Evolutionary conservation across 1,284 basidiomycete genomes (phyloP).

Genomic region (Ustilago vetiveriae): DNA sequence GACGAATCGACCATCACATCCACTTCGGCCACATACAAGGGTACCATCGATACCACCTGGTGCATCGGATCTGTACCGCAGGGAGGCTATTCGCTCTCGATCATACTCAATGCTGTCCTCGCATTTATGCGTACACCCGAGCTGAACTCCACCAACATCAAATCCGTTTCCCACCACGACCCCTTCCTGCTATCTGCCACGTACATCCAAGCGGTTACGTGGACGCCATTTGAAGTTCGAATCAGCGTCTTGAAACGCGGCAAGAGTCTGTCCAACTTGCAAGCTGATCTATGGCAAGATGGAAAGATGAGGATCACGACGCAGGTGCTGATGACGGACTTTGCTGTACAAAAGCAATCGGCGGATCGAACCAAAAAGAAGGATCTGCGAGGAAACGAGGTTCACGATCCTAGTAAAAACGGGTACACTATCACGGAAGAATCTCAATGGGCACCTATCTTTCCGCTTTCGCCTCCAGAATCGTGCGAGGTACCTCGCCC

Average conservation of each 20-base stretch:
- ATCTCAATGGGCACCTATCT: slow-evolving; percentile 25
- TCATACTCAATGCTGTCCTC: slow-evolving; percentile 44
- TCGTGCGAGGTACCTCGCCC: not conserved
- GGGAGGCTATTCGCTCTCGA: slow-evolving; percentile 45
- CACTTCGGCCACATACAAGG: slow-evolving; percentile 16
- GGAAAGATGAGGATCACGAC: slow-evolving; percentile 21
- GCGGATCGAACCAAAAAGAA: slow-evolving; percentile 9
- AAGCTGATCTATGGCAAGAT: slow-evolving; percentile 40
- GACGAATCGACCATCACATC: slow-evolving; percentile 19
- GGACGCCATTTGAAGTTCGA: slow-evolving; percentile 8
- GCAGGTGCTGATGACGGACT: slow-evolving; percentile 42
- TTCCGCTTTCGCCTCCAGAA: slow-evolving; percentile 15
- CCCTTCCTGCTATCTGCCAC: slow-evolving; percentile 34
- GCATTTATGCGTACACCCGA: slow-evolving; percentile 42
- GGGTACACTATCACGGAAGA: slow-evolving; percentile 24
- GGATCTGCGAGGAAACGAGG: not conserved
- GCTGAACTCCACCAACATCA: slow-evolving; percentile 20
- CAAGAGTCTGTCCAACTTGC: slow-evolving; percentile 37
- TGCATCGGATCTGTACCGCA: slow-evolving; percentile 48
- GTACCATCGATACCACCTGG: slow-evolving; percentile 34
- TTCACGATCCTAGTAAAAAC: slow-evolving; percentile 19
- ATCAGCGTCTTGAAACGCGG: slow-evolving; percentile 34
- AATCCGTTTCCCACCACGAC: slow-evolving; percentile 21
- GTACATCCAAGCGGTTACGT: slow-evolving; percentile 38
- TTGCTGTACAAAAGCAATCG: slow-evolving; percentile 7